A percentile compares a stretch with the other conserved stretches of the same genome.
Evolutionary conservation across 2,329 filamentous ascomycete genomes (phyloP).

Genomic region (Periconia sp.): DNA sequence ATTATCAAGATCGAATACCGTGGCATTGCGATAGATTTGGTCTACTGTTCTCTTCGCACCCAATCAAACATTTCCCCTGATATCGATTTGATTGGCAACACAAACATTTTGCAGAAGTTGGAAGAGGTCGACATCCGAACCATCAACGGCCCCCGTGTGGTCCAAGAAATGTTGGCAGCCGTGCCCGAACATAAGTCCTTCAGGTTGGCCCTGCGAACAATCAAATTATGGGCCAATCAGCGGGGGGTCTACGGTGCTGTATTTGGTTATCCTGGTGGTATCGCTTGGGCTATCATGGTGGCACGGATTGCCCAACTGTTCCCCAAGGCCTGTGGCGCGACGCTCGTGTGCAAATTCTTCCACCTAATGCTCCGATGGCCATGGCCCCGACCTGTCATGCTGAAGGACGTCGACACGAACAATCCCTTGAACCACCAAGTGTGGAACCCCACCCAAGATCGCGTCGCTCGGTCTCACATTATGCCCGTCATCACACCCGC

Average conservation of each 20-base stretch:
- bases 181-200: constrained; percentile 92
- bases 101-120: constrained; percentile 79
- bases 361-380: constrained; percentile 86
- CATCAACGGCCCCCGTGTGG: constrained; percentile 91
- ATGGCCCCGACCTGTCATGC: constrained; percentile 90
- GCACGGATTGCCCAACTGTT: constrained; percentile 95
- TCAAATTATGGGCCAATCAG: constrained; percentile 94
- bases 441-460: constrained; percentile 92
- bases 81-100: constrained; percentile 81
- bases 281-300: constrained; percentile 97
- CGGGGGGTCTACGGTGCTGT: constrained; percentile 95
- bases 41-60: constrained; percentile 55
- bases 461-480: constrained; percentile 78
- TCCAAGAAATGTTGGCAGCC: constrained; percentile 84
- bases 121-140: constrained; percentile 86
- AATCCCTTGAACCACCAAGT: constrained; percentile 79
- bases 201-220: constrained; percentile 81
- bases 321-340: constrained; percentile 84
- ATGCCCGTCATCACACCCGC: constrained; percentile 99
- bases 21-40: constrained; percentile 92
- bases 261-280: constrained; percentile 93
- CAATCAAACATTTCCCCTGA: constrained; percentile 52
- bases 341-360: constrained; percentile 93
- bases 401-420: constrained; percentile 79
- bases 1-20: constrained; percentile 96